These are phyloP conservation scores for Podospora tetraspora DNA, from an alignment of 495 filamentous ascomycete genomes.

Conservation along the genomic window DNA sequence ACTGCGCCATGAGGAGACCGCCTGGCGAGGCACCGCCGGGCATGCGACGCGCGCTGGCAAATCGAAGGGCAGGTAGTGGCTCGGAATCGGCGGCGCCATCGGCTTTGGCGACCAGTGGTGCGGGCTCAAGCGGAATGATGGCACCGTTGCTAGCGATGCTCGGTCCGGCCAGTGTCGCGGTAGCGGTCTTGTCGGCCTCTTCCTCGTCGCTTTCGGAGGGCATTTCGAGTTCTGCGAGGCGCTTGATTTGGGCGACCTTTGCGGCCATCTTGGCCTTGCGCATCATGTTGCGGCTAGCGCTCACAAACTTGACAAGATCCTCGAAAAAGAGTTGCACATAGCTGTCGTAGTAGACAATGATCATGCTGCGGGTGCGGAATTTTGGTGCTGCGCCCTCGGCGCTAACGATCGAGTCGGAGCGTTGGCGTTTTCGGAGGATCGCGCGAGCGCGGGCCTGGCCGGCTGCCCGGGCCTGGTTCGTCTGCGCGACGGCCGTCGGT, in stretches of 20 bases:
- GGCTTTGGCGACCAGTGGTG: neutral
- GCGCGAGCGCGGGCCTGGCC: conserved; percentile 40
- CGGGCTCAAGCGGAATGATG: neutral
- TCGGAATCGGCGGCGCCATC: neutral
- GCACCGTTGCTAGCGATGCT: neutral
- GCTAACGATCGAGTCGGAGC: conserved; percentile 56
- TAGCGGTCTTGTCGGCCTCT: conserved; percentile 34
- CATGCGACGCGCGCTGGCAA: conserved; percentile 31
- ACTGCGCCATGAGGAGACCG: conserved; percentile 12
- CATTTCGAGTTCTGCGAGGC: conserved; percentile 48
- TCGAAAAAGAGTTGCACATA: conserved; percentile 78
- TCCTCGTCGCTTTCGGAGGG: conserved; percentile 34
- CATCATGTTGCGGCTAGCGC: conserved; percentile 72
- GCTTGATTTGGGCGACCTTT: conserved; percentile 52
- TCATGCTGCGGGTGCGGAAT: conserved; percentile 71
- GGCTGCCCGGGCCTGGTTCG: conserved; percentile 40
- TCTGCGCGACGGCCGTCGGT: conserved; percentile 45
- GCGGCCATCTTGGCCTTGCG: conserved; percentile 72
- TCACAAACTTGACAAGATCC: conserved; percentile 71
- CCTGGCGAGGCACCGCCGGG: neutral
- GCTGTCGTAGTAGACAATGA: conserved; percentile 86
- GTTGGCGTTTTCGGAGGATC: conserved; percentile 49
- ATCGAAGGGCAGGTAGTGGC: conserved; percentile 25
- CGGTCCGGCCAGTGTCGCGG: conserved; percentile 2
- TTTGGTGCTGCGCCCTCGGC: conserved; percentile 41